Base-by-base conservation (phyloP, 2,329 filamentous ascomycete genomes). In the Escovopsis sp. region DNA sequence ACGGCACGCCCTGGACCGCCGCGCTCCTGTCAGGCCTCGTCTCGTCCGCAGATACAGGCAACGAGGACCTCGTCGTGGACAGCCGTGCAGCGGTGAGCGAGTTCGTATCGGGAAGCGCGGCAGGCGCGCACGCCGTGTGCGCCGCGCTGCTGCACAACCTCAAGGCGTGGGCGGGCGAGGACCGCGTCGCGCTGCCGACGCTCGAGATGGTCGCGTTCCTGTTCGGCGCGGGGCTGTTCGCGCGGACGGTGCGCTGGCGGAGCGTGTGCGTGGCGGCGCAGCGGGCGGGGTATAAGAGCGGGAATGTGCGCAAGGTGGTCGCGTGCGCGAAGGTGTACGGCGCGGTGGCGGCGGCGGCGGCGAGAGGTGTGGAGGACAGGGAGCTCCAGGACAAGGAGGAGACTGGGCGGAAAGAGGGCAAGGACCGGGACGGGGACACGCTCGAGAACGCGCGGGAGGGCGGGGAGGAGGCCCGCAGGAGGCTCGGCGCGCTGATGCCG, bases 251-350 rank as follows among this genome's bases (percentile, higher is more conserved):
- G 13, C 58, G 65, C 42, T 52, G 64, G 50, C 72, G 72, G 40
- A 64, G 55, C 6, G 58, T 94, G 3, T 84, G 86, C 39, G 62
- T 76, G 6, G 63, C 75, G 26, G 72, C 79, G 4, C 84, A 92
- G 49, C 85, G 79, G 54, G 70, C 81, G 1, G 81, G 87, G 43
- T 87, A 81, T 61, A 88, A 87, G 57, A 81, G 79, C 1, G 75
- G 79, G 15, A 90, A 84, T 52, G 72, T 94, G 30, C 72, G 77
- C 34, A 88, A 90, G 54, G 66, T 96, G 1, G 72, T 84, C 51
- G 80, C 84, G 1, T 84, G 82, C 16, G 62, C 92, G 41, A 79
- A 78, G 48, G 70, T 90, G 11, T 96, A 94, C 55, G 72, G 76
- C 3, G 75, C 74, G 1, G 58, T 94, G 18, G 72, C 74, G 4